These are phyloP conservation scores for Epicoccum sorghinum DNA, from an alignment of 2,329 filamentous ascomycete species.

Conservation along the genomic window DNA sequence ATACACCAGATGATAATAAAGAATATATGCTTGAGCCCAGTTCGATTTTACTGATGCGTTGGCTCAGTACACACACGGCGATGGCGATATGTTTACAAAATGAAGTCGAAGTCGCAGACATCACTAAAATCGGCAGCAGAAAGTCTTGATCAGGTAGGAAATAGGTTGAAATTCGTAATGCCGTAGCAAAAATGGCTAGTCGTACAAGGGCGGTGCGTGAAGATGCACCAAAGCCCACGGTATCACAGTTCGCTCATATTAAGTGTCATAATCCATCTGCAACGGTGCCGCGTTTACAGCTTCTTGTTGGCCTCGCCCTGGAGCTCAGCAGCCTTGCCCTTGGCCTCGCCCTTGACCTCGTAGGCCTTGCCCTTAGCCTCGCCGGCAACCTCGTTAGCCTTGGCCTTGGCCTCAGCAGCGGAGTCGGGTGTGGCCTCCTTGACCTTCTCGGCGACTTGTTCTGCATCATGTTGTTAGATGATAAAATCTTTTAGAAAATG, in stretches of 20 bases:
- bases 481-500: no score
- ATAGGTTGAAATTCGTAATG: slow-evolving; percentile 18
- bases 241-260: slow-evolving; percentile 8
- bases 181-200: slow-evolving; percentile 11
- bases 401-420: slow-evolving; percentile 49
- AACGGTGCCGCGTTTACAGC: neutral
- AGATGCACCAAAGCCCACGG: slow-evolving; percentile 6
- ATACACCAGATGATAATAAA: no score
- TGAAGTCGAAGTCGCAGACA: no score
- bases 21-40: no score
- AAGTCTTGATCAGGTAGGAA: slow-evolving; percentile 4
- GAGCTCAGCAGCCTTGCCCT: slow-evolving; percentile 49
- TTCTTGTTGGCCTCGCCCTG: slow-evolving; percentile 49
- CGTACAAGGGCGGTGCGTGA: slow-evolving; percentile 12
- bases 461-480: slow-evolving; percentile 45
- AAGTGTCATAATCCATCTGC: neutral
- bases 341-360: slow-evolving; percentile 40
- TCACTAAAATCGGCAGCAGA: no score
- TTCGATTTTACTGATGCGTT: no score
- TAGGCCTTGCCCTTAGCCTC: slow-evolving; percentile 47
- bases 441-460: slow-evolving; percentile 51
- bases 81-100: no score
- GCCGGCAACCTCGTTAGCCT: slow-evolving; percentile 50
- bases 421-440: slow-evolving; percentile 44
- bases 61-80: no score